These are phyloP conservation scores for Penicillium sp. DNA, from an alignment of 2,329 filamentous ascomycete species.

Conservation along the genomic window DNA sequence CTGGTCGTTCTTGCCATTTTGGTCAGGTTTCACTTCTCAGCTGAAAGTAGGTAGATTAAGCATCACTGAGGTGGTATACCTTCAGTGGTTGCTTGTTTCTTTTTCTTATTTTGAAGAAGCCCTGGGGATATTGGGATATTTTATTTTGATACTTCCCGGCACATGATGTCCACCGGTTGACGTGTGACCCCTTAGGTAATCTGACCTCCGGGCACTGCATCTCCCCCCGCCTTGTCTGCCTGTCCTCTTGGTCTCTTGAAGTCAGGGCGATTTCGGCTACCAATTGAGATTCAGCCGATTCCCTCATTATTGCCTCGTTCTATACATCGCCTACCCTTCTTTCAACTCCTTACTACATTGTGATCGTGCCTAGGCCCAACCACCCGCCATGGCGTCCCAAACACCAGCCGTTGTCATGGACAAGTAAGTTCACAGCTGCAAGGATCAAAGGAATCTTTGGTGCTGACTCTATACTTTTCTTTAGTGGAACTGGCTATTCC, in stretches of 20 bases:
- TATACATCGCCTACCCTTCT: background rate
- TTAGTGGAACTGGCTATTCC: conserved; percentile 96
- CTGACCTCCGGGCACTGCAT: conserved; percentile 13
- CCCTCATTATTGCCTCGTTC: background rate
- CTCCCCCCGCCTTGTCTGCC: conserved; percentile 30
- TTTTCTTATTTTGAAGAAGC: background rate
- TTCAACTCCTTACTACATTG: background rate
- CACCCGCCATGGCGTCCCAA: conserved; percentile 80
- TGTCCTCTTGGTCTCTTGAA: conserved; percentile 21
- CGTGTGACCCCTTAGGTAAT: conserved; percentile 21
- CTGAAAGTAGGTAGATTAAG: background rate
- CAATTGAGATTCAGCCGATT: conserved; percentile 10
- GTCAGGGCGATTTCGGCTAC: conserved; percentile 2
- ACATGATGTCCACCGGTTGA: conserved; percentile 13
- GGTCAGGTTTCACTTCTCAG: background rate
- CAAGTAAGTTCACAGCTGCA: conserved; percentile 71
- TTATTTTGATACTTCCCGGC: conserved; percentile 6
- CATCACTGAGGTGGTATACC: background rate
- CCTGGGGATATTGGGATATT: background rate
- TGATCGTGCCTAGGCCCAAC: conserved; percentile 9
- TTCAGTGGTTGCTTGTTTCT: background rate
- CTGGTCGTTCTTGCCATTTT: conserved; percentile 8
- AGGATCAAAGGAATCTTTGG: conserved; percentile 14
- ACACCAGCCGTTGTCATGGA: conserved; percentile 99
- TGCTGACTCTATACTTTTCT: conserved; percentile 26